phyloP scores from a whole-genome alignment of 345 rosid genomes.

The Rhodamnia argentea region DNA sequence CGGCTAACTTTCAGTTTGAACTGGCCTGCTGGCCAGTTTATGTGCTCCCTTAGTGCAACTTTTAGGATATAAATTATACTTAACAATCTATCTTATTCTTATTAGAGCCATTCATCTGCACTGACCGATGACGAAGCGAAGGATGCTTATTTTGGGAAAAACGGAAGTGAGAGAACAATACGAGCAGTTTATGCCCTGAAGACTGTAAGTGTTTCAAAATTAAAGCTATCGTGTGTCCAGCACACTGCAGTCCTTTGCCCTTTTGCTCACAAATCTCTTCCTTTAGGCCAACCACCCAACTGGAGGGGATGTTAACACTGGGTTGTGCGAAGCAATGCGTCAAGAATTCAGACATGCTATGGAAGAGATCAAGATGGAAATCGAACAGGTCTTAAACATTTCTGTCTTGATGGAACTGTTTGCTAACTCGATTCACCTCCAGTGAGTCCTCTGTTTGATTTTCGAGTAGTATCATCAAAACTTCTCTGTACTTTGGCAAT shows the following conservation, averaged over 20 bases:
- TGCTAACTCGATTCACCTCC: neutral
- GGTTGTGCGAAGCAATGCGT: constrained; percentile 51
- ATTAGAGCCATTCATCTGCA: constrained; percentile 82
- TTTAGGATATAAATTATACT: neutral
- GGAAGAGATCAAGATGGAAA: constrained; percentile 55
- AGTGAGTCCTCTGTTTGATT: neutral
- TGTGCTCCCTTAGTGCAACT: neutral
- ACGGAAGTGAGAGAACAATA: constrained; percentile 52
- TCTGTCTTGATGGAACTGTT: neutral
- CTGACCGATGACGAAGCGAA: constrained; percentile 86
- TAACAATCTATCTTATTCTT: neutral
- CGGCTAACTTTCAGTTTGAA: neutral
- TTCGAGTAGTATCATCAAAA: neutral
- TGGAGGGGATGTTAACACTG: constrained; percentile 30
- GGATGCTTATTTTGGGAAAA: constrained; percentile 27
- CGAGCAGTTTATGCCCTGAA: constrained; percentile 62
- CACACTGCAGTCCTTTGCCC: neutral
- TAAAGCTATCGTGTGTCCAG: neutral
- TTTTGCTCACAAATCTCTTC: constrained; percentile 4
- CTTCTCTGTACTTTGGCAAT: neutral
- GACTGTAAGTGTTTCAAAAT: constrained; percentile 37
- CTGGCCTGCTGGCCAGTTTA: neutral
- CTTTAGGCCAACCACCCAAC: constrained; percentile 39
- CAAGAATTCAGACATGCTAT: constrained; percentile 66
- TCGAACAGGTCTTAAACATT: constrained; percentile 36